These are phyloP conservation scores for Sporothrix luriei DNA, from an alignment of 2,329 filamentous ascomycete genomes.

Conservation along the genomic window DNA sequence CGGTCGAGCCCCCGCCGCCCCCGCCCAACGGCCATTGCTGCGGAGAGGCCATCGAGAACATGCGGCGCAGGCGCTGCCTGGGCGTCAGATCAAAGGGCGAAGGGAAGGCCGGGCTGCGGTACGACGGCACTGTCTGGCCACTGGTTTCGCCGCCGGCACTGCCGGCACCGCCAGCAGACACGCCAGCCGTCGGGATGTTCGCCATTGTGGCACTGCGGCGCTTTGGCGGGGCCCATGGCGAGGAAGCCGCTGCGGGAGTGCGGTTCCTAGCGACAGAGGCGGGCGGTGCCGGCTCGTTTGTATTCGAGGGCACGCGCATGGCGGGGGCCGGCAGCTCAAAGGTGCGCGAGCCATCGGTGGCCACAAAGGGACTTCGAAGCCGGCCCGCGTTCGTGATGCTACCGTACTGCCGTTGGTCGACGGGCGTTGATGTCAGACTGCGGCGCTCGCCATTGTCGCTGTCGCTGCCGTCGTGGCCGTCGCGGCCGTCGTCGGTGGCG, in stretches of 20 bases:
- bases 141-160: background rate
- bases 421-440: slow-evolving; percentile 46
- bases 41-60: slow-evolving; percentile 47
- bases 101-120: background rate
- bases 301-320: slow-evolving; percentile 47
- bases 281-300: slow-evolving; percentile 36
- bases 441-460: slow-evolving; percentile 44
- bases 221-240: background rate
- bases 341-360: slow-evolving; percentile 38
- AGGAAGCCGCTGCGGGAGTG: background rate
- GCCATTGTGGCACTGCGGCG: slow-evolving; percentile 12
- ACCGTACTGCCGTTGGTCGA: slow-evolving; percentile 53
- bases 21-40: slow-evolving; percentile 23
- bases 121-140: slow-evolving; percentile 37
- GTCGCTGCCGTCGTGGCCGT: slow-evolving; percentile 4
- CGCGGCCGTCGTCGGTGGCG: slow-evolving; percentile 1
- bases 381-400: slow-evolving; percentile 55
- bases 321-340: slow-evolving; percentile 61
- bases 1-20: slow-evolving; percentile 41
- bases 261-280: slow-evolving; percentile 26
- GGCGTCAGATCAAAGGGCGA: slow-evolving; percentile 37
- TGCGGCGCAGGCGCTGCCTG: slow-evolving; percentile 44
- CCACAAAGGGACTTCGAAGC: slow-evolving; percentile 34
- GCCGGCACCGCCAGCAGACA: background rate
- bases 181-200: background rate